phyloP scores from a whole-genome alignment of 116 monocot genomes.

The Trichopus zeylanicus region DNA sequence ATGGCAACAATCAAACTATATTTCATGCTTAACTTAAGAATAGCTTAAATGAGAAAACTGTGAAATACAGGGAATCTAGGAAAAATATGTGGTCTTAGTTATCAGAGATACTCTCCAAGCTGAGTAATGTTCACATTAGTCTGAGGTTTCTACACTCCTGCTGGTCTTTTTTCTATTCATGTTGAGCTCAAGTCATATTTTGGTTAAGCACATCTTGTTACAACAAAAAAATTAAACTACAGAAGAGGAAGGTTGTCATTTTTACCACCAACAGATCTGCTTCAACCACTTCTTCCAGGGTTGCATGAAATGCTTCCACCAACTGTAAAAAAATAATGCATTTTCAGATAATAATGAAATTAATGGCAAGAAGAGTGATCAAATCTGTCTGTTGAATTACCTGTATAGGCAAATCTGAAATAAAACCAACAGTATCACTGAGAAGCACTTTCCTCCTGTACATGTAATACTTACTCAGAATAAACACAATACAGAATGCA shows the following conservation, averaged over 20 bases:
- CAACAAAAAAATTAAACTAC: not conserved
- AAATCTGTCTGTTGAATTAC: slow-evolving; percentile 20
- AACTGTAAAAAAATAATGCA: slow-evolving; percentile 39
- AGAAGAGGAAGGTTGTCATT: not conserved
- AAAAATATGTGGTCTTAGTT: too few relatives aligned
- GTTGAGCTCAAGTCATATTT: not conserved
- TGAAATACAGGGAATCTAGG: too few relatives aligned
- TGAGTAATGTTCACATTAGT: too few relatives aligned
- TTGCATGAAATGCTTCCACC: slow-evolving; percentile 99
- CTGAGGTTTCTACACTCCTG: too few relatives aligned
- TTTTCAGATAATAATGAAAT: slow-evolving; percentile 4
- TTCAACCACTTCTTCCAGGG: slow-evolving; percentile 96
- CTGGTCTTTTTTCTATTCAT: too few relatives aligned
- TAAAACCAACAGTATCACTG: slow-evolving; percentile 99
- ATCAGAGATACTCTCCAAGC: too few relatives aligned
- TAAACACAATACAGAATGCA: too few relatives aligned
- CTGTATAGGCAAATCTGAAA: slow-evolving; percentile 94
- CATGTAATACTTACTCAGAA: not conserved
- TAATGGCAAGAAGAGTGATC: not conserved
- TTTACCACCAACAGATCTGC: slow-evolving; percentile 94
- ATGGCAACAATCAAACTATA: not conserved
- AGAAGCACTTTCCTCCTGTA: slow-evolving; percentile 80
- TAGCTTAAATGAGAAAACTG: too few relatives aligned
- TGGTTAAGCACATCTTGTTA: not conserved
- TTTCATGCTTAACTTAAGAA: too few relatives aligned